Percentiles rank a stretch among this genome's conserved stretches.
phyloP scores from a whole-genome alignment of 2,329 filamentous ascomycete species.

The Apiospora arundinis region DNA sequence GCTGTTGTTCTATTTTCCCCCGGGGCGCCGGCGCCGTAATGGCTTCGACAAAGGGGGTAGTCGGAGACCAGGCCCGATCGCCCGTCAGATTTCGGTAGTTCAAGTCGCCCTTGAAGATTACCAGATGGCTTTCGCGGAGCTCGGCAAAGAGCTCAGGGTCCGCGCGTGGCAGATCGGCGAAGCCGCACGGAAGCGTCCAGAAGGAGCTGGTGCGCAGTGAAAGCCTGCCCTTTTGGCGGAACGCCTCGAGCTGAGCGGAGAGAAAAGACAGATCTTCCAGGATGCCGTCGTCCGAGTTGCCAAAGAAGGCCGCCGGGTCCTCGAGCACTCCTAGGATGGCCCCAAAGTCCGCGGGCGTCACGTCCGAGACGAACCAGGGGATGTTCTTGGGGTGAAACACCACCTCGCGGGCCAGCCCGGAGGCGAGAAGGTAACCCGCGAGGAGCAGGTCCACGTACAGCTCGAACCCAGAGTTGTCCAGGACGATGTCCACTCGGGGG shows the following conservation, averaged over 20 bases:
- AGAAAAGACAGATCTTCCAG: constrained; percentile 72
- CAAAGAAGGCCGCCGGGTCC: constrained; percentile 79
- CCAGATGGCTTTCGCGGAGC: constrained; percentile 80
- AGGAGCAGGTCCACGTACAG: constrained; percentile 94
- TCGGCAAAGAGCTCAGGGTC: constrained; percentile 74
- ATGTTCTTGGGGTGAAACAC: constrained; percentile 93
- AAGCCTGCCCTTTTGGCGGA: constrained; percentile 85
- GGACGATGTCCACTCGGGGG: constrained; percentile 87
- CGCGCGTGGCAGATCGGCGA: constrained; percentile 81
- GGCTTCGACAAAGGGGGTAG: constrained; percentile 83
- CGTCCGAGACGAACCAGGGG: constrained; percentile 98
- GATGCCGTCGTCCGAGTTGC: constrained; percentile 67
- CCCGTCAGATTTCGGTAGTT: constrained; percentile 94
- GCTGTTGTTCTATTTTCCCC: not conserved
- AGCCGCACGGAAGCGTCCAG: constrained; percentile 89
- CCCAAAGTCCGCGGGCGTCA: constrained; percentile 83
- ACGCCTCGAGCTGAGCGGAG: constrained; percentile 79
- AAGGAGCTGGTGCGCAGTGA: constrained; percentile 84
- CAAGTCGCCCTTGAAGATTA: constrained; percentile 96
- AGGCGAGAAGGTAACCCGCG: constrained; percentile 84
- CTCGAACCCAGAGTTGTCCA: constrained; percentile 98
- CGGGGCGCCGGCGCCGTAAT: constrained; percentile 80
- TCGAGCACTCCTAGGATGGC: constrained; percentile 79
- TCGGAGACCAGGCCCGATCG: constrained; percentile 88
- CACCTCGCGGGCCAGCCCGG: constrained; percentile 83